Evolutionary conservation across 305 asterid species (phyloP).

Genomic region (Galium porrigens): DNA sequence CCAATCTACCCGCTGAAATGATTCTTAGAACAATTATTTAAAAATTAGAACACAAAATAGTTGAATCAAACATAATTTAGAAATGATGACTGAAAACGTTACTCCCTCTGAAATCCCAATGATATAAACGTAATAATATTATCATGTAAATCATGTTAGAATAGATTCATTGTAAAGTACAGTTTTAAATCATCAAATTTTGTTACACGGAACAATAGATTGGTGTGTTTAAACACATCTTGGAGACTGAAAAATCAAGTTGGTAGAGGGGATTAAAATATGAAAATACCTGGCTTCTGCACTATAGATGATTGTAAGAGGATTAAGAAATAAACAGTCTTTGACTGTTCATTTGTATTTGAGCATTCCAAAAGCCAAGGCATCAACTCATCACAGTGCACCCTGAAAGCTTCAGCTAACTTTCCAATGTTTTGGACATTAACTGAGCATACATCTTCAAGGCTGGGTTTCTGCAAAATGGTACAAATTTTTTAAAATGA

Average conservation of each 20-base stretch:
- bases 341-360: conserved; percentile 44
- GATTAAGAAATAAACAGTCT: conserved; percentile 50
- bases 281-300: conserved; percentile 42
- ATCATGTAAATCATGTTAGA: background rate
- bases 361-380: conserved; percentile 68
- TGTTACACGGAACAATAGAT: background rate
- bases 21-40: no score
- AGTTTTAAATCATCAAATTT: background rate
- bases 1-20: no score
- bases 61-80: no score
- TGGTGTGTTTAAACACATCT: background rate
- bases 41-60: no score
- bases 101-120: background rate
- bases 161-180: background rate
- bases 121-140: no score
- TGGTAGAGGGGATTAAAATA: conserved; percentile 7
- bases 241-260: background rate
- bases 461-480: conserved; percentile 46
- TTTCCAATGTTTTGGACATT: conserved; percentile 47
- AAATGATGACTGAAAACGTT: no score
- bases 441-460: conserved; percentile 26
- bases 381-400: conserved; percentile 35
- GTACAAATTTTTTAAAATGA: background rate
- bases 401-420: conserved; percentile 40
- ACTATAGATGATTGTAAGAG: conserved; percentile 45